Base-by-base conservation (phyloP, 768 basidiomycete genomes). In the Chalciporus chontae region DNA sequence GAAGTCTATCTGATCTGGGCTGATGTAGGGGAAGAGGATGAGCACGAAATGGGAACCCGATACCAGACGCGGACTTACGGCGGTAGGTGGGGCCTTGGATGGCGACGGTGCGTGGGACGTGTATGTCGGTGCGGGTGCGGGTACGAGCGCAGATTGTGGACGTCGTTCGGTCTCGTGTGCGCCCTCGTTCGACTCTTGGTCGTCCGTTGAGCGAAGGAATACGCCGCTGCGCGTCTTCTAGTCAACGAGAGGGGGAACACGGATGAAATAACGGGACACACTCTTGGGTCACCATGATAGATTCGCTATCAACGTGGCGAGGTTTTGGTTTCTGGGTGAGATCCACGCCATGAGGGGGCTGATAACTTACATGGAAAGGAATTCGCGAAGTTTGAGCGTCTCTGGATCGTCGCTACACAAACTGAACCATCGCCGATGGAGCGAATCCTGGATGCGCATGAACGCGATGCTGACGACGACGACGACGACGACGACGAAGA, bases 331-430 rank as follows among this genome's bases (percentile, higher is more conserved):
- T 43, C 44, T 26, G 24, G 27, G 39, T 59, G 48, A 56, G 56
- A 52, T 50, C 29, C 38, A 26, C 38, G 36, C 13, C 14, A 36
- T 14, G n/a, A 14, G 13, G 7, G 19, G 11, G 36, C 11, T 13
- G 36, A 41, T 4, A 11, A 3, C 67, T 56, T 31, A 67, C 66
- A 67, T 67, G 48, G 63, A 69, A 24, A 67, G 65, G 4, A 45
- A 29, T 3, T 54, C 17, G 11, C 65, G 65, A 17, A 67, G 60
- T 15, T 44, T 48, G 48, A 42, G 48, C 9, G 58, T 51, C 24
- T 69, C 57, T 3, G 60, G 54, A 21, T 62, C 67, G 23, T 59
- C 41, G 31, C 54, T 50, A 18, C 58, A 63, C 2, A 67, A 10
- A 34, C 59, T 59, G 47, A 55, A 44, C 65, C 65, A 67, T 10